These are phyloP conservation scores for Passalora sequoiae DNA, from an alignment of 2,329 filamentous ascomycete genomes.

Conservation along the genomic window DNA sequence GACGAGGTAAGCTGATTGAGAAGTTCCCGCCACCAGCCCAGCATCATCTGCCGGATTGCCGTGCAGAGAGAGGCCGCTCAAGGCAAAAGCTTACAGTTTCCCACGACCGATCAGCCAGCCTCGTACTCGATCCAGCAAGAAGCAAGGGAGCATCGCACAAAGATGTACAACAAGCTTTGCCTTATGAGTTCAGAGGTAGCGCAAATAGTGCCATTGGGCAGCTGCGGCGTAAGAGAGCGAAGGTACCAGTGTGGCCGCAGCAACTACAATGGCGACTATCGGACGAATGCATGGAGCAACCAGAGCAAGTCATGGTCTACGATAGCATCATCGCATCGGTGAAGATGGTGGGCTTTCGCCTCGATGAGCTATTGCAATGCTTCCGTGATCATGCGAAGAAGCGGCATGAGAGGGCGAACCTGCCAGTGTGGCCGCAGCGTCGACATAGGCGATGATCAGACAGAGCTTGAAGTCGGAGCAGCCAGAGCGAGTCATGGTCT, in stretches of 20 bases:
- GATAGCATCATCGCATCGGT: neutral
- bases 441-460: too few species aligned
- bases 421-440: neutral
- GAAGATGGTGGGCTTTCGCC: neutral
- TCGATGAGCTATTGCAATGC: neutral
- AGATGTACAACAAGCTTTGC: constrained; percentile 1
- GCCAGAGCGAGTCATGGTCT: neutral
- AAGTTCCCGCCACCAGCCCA: constrained; percentile 5
- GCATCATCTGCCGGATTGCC: constrained; percentile 2
- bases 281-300: neutral
- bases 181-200: neutral
- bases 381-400: neutral
- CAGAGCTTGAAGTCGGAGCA: too few species aligned
- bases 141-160: constrained; percentile 1
- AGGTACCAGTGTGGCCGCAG: neutral
- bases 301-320: neutral
- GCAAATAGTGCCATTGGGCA: neutral
- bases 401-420: neutral
- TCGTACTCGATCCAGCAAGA: neutral
- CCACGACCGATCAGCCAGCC: constrained; percentile 1
- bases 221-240: neutral
- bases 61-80: constrained; percentile 8
- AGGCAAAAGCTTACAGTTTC: neutral
- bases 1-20: neutral
- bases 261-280: neutral